Evolutionary conservation across 1,139 yeast species (phyloP), one percentile per base, ranked within the genome.

Genomic region (Blastobotrys malaysiensis): DNA sequence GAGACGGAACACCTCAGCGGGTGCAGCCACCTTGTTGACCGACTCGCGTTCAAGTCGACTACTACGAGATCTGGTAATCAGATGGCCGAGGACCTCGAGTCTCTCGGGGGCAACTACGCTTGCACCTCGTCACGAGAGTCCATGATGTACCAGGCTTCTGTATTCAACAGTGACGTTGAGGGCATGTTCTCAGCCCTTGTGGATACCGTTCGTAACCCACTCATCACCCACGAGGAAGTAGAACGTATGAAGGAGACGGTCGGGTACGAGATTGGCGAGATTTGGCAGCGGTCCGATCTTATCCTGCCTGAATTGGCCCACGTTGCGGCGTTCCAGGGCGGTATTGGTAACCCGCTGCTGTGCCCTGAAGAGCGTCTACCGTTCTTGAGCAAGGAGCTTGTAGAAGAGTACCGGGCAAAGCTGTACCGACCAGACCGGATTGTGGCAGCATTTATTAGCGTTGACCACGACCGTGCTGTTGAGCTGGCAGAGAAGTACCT

Each of bases 51-150:
- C 80, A 88, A 74, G 69, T 82, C 95, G 5, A 89, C 97, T 0
- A 71, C 77, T 48, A 75, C 80, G 54, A 76, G 80, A 56, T 65
- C 81, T 1, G 91, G 90, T 2, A 72, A 78, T 43, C 80, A 86
- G 55, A 88, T 93, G 89, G 78, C 88, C 63, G 86, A 86, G 61
- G 79, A 80, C 43, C 75, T 93, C 60, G 90, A 89, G 54, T 77
- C 82, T 52, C 72, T 93, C 54, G 99, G 99, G 46, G 99, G 99
- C 11, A 93, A 91, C 69, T 90, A 87, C 70, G 91, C 89, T 83
- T 88, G 97, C 66, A 86, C 96, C 1, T 88, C 97, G 1, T 88
- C 95, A 26, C 78, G 99, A 66, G 99, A 93, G 68, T 81, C 95
- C 4, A 79, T 93, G 75, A 82, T 93, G 74, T 93, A 93, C 69